Percentiles rank a stretch among this genome's conserved stretches.
Evolutionary conservation across 805 yeast genomes (phyloP).

Genomic region (Kazachstania martiniae): DNA sequence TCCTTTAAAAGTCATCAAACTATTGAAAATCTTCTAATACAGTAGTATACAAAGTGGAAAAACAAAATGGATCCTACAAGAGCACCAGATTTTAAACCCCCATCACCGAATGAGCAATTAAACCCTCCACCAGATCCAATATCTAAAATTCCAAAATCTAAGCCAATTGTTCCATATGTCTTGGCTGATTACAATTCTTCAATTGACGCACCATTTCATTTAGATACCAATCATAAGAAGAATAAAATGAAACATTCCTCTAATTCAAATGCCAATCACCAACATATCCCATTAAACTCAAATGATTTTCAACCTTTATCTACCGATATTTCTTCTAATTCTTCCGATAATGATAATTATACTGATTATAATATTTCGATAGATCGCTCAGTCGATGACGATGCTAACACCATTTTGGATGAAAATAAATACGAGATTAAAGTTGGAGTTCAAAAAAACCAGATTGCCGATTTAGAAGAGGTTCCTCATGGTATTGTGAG

Average conservation of each 20-base stretch:
- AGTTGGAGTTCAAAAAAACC: conserved; percentile 33
- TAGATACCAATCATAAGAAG: conserved; percentile 4
- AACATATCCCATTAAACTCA: conserved; percentile 41
- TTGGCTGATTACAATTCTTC: conserved; percentile 63
- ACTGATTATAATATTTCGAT: neutral
- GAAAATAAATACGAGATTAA: conserved; percentile 3
- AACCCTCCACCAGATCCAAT: conserved; percentile 59
- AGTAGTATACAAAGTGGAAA: too few species aligned
- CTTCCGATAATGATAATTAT: neutral
- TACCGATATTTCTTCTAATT: conserved; percentile 30
- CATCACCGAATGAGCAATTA: conserved; percentile 51
- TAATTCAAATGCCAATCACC: neutral
- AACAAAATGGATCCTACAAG: conserved; percentile 77
- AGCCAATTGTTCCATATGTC: conserved; percentile 70
- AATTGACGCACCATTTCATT: conserved; percentile 52
- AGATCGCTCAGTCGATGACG: too few species aligned
- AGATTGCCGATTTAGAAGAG: conserved; percentile 90
- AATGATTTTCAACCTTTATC: conserved; percentile 50
- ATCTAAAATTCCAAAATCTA: conserved; percentile 57
- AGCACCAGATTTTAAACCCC: conserved; percentile 85
- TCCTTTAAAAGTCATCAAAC: too few species aligned
- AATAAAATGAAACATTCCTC: conserved; percentile 1
- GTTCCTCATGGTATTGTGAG: conserved; percentile 90
- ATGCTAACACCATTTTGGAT: conserved; percentile 2
- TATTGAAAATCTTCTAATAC: too few species aligned